Evolutionary conservation across 1,284 basidiomycete species (phyloP), one percentile per base, ranked within the genome.

Genomic region (Pseudozyma tsukubaensis): DNA sequence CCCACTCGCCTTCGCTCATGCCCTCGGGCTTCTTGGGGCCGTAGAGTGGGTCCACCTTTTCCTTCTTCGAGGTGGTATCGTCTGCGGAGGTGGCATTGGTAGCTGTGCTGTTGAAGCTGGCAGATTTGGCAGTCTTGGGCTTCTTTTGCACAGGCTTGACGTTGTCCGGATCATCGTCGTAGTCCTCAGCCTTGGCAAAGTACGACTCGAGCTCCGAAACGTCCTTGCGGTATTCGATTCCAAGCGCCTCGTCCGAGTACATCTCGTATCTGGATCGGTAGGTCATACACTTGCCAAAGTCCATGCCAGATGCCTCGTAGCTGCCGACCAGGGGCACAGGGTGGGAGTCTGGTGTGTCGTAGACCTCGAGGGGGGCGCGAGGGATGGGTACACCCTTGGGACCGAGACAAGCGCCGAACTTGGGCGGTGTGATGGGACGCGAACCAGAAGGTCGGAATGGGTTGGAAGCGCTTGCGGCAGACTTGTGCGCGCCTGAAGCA

Each of bases 161-260:
- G 19, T 83, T 81, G 59, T 83, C 82, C 29, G 81, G 79, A 50
- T 83, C 82, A 36, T 79, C 78, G 50, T 84, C 82, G 59, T 81
- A 83, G 59, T 79, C 78, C 50, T 79, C 73, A n/a, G 56, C 55
- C 51, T 72, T 72, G 29, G 62, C 62, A 24, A 69, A 45, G 40
- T 65, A 65, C 32, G 54, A 39, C 34, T 76, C 69, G 56, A 81
- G 79, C 65, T 79, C 72, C 40, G 77, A 76, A 3, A 73, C 54
- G 42, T 80, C 78, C 36, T 73, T 60, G n/a, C 83, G 76, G 56
- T 84, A 84, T 34, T 77, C 79, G 74, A 84, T 82, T 59, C 74
- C 77, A 47, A 84, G 79, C n/a, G 82, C 82, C 49, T 83, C 72
- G 66, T 84, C 83, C 32, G 82, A 79, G 72, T 84, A 84, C 83